Conservation (phyloP, 1,139 yeast genomes). For the Candida glucosophila region DNA sequence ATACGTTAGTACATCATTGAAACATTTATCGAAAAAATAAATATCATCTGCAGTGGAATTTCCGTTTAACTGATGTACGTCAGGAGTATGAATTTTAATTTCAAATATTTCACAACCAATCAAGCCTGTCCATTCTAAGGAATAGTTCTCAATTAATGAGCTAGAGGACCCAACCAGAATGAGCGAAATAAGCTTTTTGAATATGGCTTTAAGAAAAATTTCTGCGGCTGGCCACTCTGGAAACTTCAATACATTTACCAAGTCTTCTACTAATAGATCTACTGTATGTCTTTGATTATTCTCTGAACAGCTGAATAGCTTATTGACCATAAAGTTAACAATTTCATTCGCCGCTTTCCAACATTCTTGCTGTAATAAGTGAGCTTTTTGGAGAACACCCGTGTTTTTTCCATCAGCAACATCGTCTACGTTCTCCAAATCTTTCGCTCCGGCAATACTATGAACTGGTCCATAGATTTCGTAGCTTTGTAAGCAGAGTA, state of each 20-base stretch:
- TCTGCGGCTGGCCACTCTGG: constrained; percentile 63
- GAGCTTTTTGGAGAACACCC: constrained; percentile 4
- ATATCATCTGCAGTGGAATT: too few species aligned
- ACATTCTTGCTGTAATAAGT: constrained; percentile 5
- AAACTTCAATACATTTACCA: constrained; percentile 34
- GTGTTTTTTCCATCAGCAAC: constrained; percentile 5
- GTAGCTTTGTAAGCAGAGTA: too few species aligned
- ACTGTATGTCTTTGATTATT: constrained; percentile 31
- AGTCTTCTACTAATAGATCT: constrained; percentile 49
- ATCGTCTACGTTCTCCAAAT: too few species aligned
- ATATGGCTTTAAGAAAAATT: constrained; percentile 32
- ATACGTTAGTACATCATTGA: too few species aligned
- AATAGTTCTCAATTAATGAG: constrained; percentile 35
- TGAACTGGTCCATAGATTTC: constrained; percentile 30
- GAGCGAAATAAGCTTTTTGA: constrained; percentile 29
- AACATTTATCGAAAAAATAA: constrained; percentile 5
- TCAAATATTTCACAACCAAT: constrained; percentile 43
- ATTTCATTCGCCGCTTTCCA: constrained; percentile 20
- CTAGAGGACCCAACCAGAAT: constrained; percentile 24
- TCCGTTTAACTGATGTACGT: constrained; percentile 7
- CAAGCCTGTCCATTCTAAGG: constrained; percentile 47
- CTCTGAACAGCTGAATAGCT: constrained; percentile 28
- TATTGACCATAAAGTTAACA: constrained; percentile 29
- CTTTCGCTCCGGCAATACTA: constrained; percentile 26
- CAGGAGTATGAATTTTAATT: constrained; percentile 8